Percentiles rank a stretch among this genome's conserved stretches.
These are phyloP conservation scores for Monosporascus sp. DNA, from an alignment of 2,329 filamentous ascomycete genomes.

Conservation along the genomic window DNA sequence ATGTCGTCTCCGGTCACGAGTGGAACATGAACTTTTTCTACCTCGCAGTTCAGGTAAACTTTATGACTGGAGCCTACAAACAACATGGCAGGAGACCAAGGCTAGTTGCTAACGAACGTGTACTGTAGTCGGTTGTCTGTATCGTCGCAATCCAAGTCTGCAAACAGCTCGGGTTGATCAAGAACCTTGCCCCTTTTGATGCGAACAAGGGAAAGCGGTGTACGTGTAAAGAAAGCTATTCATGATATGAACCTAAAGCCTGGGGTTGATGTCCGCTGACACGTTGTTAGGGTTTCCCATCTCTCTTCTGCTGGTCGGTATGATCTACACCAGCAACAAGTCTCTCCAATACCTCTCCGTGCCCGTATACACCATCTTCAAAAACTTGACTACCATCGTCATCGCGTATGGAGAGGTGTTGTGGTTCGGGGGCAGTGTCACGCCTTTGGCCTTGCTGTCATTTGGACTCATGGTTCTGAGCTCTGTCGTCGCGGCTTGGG, in stretches of 20 bases:
- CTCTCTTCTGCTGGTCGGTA: constrained; percentile 89
- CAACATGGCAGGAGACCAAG: not conserved
- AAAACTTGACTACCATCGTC: constrained; percentile 97
- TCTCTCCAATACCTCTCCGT: constrained; percentile 95
- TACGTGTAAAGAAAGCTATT: constrained; percentile 39
- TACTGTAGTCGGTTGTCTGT: constrained; percentile 74
- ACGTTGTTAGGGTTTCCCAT: constrained; percentile 81
- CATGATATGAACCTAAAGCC: not conserved
- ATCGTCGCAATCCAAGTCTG: constrained; percentile 76
- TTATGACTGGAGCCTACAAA: not conserved
- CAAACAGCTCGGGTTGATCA: constrained; percentile 78
- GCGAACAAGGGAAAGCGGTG: constrained; percentile 87
- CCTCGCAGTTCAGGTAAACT: constrained; percentile 81
- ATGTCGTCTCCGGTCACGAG: constrained; percentile 80
- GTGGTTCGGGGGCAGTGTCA: constrained; percentile 94
- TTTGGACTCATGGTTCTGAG: constrained; percentile 96
- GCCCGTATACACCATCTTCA: constrained; percentile 99
- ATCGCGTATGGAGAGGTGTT: constrained; percentile 98
- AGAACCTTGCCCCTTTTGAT: constrained; percentile 77
- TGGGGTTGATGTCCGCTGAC: constrained; percentile 4
- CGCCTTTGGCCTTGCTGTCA: constrained; percentile 79
- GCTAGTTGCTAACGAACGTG: constrained; percentile 10
- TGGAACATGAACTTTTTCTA: constrained; percentile 99
- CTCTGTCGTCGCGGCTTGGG: constrained; percentile 93
- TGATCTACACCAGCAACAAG: constrained; percentile 98